Evolutionary conservation across 108 stramenopile species (phyloP), one percentile per base, ranked within the genome.

Genomic region (Pseudonitzschia pungens): DNA sequence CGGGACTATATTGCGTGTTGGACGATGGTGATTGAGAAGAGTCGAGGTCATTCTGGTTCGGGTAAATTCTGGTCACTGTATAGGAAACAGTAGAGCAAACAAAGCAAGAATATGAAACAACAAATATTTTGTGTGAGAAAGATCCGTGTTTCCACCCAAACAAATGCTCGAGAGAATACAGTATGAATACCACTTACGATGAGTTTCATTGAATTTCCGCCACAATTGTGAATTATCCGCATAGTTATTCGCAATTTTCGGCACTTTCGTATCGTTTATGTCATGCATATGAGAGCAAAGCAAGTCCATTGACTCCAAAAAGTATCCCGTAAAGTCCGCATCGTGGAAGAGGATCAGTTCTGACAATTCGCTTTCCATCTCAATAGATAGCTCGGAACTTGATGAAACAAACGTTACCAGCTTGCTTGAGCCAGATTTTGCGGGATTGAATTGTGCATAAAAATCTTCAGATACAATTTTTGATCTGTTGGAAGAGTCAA

Each of bases 1-100:
- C 60, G 31, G 97, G 97, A 81, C 91, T 91, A 77, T 89, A 96
- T 73, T 98, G 97, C 40, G 90, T 21, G 9, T 24, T 10, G 2
- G 54, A 55, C 22, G 54, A 1, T 11, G 54, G 10, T 2, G 21
- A 10, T 55, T 55, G 12, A 11, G 50, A 24, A 12, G 54, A 55
- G 26, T 24, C 54, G 2, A 20, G 24, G 26, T 24, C 24, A 24
- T 55, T 12, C 9, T 55, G 5, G 24, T 22, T 55, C 20, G 54
- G 54, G 22, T 55, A 55, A 20, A 55, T 55, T 24, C 54, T 55
- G n/a, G 54, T 55, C 54, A 55, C 54, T 55, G 24, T 26, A 55
- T 1, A 51, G 26, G 24, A 55, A 55, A 26, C 26, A 2, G 26
- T 26, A 24, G 26, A 20, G 3, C 10, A n/a, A n/a, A 51, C 6